Evolutionary conservation across 2,329 filamentous ascomycete species (phyloP), one percentile per base, ranked within the genome.

Genomic region (Pseudogymnoascus sp.): DNA sequence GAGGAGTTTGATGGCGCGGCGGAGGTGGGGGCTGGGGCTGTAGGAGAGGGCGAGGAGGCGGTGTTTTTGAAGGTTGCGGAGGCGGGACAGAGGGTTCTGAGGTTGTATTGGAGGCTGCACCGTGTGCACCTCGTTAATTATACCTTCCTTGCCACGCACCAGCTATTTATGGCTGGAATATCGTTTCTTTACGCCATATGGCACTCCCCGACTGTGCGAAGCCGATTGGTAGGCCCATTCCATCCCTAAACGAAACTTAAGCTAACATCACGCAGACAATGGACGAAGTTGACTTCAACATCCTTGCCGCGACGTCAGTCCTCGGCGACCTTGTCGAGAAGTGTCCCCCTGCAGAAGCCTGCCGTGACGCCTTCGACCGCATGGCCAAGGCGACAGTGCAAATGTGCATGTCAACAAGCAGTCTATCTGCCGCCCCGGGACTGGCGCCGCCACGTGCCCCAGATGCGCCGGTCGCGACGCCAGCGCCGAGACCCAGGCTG

Each of bases 231-330:
- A 83, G 78, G 89, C 79, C 31, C 38, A 21, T 48, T 7, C 4
- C 25, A 4, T 63, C 39, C 36, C 62, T 64, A 60, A 67, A 63
- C 39, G 35, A 27, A 31, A 27, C 51, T 60, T 9, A 13, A 44
- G 21, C 58, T 62, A 63, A 62, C 65, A 82, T 80, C 55, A 33
- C 21, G 3, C 62, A 87, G 84, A 90, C 89, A 6, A 89, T 96
- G 77, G 92, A 97, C 70, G 93, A 97, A 73, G 92, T 97, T n/a
- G 93, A 97, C 73, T 96, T 96, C 70, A 97, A 93, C 0, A 90
- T 97, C 7, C 80, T 97, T 58, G 91, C 92, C 7, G 93, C 92
- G 21, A 97, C 91, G 58, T 97, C 93, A 1, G 92, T 97, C 7
- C 86, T 97, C 44, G 88, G 86, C 4, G 94, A 97, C 71, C 81